Base-by-base conservation (phyloP, 768 basidiomycete genomes). In the Boletus sp. region DNA sequence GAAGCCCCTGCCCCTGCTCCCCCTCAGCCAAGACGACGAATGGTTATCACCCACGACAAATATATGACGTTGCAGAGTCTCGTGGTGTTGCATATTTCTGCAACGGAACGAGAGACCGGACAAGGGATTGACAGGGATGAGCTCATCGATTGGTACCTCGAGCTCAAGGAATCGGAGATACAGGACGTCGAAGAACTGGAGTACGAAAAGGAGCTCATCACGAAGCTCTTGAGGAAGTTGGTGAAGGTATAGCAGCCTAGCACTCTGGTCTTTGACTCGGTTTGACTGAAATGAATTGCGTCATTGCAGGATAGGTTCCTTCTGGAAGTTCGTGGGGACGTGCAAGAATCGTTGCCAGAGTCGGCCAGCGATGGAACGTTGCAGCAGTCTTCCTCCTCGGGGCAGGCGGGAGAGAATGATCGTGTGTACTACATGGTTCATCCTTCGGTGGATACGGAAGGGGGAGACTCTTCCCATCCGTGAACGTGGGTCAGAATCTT, bases 131-230 rank as follows among this genome's bases (percentile, higher is more conserved):
- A 94, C 65, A 81, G 88, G 45, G 94, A 96, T 62, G 95, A 97
- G 64, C 80, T 99, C 54, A 89, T 96, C 60, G 93, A 96, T 69
- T 96, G 94, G 95, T 98, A 98, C 69, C 81, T 98, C 54, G 97
- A 99, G 76, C 74, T 83, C 61, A 89, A 85, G 71, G 97, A 99
- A 72, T 77, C 79, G 9, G 89, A 94, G 59, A 76, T 98, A 39
- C 83, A 87, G 60, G 86, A 89, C 51, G 81, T 93, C 6, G 93
- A 94, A 52, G 87, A 95, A 65, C 75, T 97, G 17, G 94, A 98
- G 64, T 89, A 90, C 63, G 91, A 98, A 74, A 87, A 87, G 65
- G 92, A 94, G 70, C 78, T 99, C 49, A 84, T 98, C 58, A 84
- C 82, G 40, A 99, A 98, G 75, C 86, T 97, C 67, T 72, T 99